A percentile compares a stretch with the other conserved stretches of the same genome.
phyloP scores from a whole-genome alignment of 83 land plant species.

The Picea abies region DNA sequence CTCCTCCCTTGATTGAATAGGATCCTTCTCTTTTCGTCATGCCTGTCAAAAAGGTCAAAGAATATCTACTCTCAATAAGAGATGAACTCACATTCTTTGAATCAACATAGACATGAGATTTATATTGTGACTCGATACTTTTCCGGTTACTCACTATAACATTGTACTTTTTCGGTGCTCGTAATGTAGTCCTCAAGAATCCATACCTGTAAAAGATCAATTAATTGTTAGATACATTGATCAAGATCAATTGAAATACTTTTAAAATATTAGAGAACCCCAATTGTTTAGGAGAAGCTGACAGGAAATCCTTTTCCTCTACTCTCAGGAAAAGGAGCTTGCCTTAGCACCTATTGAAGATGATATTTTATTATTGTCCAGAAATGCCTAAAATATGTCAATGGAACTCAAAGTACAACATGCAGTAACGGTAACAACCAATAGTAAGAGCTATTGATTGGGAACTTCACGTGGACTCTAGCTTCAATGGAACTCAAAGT shows the following conservation, averaged over 20 bases:
- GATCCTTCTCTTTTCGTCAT: constrained; percentile 89
- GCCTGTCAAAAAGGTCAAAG: constrained; percentile 89
- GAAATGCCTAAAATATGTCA: too few relatives aligned
- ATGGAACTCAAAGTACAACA: too few relatives aligned
- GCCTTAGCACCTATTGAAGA: too few relatives aligned
- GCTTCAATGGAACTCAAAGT: too few relatives aligned
- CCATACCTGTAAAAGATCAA: constrained; percentile 57
- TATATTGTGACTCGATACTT: constrained; percentile 83
- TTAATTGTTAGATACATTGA: background rate
- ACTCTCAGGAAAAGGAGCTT: too few relatives aligned
- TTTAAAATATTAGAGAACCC: background rate
- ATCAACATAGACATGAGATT: constrained; percentile 94
- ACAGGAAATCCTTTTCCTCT: too few relatives aligned
- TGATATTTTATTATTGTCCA: too few relatives aligned
- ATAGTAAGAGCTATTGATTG: too few relatives aligned
- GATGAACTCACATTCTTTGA: constrained; percentile 75
- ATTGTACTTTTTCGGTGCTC: too few relatives aligned
- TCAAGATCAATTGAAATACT: background rate
- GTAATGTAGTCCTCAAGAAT: constrained; percentile 65
- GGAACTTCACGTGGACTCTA: too few relatives aligned
- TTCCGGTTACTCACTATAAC: constrained; percentile 94
- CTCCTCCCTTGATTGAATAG: constrained; percentile 80
- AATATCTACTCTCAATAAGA: constrained; percentile 70
- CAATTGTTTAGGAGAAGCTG: background rate
- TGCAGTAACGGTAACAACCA: too few relatives aligned